These are phyloP conservation scores for Obelidium mucronatum DNA, from an alignment of 192 early-diverging fungal species.

Conservation along the genomic window DNA sequence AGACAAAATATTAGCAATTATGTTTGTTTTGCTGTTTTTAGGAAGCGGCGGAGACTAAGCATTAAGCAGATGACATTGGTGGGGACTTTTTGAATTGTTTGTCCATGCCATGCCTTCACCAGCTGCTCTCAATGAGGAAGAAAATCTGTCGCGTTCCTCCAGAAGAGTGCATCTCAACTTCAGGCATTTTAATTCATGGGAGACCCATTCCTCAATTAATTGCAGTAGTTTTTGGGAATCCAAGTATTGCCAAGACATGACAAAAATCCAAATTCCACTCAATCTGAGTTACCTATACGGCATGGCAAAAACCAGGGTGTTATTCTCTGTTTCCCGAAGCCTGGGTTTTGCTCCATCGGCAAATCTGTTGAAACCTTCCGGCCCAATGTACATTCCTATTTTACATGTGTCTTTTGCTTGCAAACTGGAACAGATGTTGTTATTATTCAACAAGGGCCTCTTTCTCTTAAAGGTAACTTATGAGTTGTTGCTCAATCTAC, in stretches of 20 bases:
- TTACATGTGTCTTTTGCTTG: too few relatives aligned
- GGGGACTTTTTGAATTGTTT: background rate
- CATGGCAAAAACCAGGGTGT: too few relatives aligned
- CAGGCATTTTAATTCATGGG: background rate
- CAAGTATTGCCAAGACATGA: background rate
- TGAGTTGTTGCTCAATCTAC: too few relatives aligned
- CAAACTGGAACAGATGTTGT: too few relatives aligned
- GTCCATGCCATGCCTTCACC: background rate
- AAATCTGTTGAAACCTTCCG: too few relatives aligned
- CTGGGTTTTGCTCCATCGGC: too few relatives aligned
- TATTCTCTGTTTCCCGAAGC: too few relatives aligned
- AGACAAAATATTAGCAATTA: background rate
- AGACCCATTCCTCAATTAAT: background rate
- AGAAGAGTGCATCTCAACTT: background rate
- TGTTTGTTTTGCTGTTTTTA: conserved; percentile 8
- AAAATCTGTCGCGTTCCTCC: background rate
- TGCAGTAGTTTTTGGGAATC: background rate
- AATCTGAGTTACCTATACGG: too few relatives aligned
- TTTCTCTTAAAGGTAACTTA: too few relatives aligned
- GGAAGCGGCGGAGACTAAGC: background rate
- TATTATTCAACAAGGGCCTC: too few relatives aligned
- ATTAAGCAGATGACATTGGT: background rate
- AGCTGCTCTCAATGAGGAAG: background rate
- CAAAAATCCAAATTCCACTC: background rate
- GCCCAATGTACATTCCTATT: too few relatives aligned